Evolutionary conservation across 495 filamentous ascomycete species (phyloP), one percentile per base, ranked within the genome.

Genomic region (Elasticomyces elasticus): DNA sequence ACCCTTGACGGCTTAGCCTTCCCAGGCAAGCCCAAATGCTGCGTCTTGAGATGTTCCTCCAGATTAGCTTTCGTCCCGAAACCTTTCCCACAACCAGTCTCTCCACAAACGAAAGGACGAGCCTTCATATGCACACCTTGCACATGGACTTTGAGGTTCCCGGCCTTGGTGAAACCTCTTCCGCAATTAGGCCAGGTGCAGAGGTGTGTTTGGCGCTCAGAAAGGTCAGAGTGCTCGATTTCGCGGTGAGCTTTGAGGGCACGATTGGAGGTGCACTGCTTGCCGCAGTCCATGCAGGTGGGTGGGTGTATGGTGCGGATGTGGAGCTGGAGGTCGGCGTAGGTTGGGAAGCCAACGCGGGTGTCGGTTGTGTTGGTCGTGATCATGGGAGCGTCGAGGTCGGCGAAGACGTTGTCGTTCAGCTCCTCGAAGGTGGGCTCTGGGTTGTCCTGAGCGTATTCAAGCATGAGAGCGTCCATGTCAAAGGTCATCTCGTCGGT

Each of bases 71-170:
- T 90, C 54, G 80, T 81, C 23, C 72, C 71, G 56, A 88, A 89
- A 17, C 72, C 72, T 47, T 77, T 74, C 0, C 81, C 84, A 61
- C 89, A 95, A 2, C 83, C 86, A 12, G 77, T 75, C 33, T 79
- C 69, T 1, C 85, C 86, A 61, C 89, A 94, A n/a, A 83, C 72
- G 56, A 84, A 94, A 1, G 77, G 76, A 35, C 73, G 74, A 40
- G 75, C 68, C 24, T 81, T 80, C 52, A 85, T 72, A 62, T 98
- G 92, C 0, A 83, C 81, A 3, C 78, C 81, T 22, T 81, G 79
- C 50, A 87, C 73, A 62, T 98, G 92, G 0, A 81, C 79, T 26
- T 81, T 84, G 20, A 95, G 74, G 63, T 95, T 95, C 0, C 82
- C 82, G 54, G 76, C 79, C 62, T 83, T 81, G 7, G 86, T 86